phyloP scores from a whole-genome alignment of 2,329 filamentous ascomycete species.

The Thielaviopsis euricoi region DNA sequence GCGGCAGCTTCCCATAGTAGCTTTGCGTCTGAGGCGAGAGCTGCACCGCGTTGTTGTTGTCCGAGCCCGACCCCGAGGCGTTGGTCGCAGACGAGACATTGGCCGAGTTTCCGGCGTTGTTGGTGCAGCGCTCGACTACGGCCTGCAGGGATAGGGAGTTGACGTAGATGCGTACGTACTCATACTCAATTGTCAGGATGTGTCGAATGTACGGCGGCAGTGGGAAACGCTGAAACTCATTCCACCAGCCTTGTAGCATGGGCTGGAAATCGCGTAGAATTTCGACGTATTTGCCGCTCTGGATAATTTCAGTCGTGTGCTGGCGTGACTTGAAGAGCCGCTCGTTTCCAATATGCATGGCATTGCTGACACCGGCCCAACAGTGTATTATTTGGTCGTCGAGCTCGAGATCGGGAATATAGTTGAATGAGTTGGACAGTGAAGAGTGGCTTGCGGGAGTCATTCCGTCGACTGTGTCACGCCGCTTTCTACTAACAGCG shows the following conservation, averaged over 20 bases:
- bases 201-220: constrained; percentile 50
- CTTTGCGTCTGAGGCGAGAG: constrained; percentile 49
- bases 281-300: constrained; percentile 67
- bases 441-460: constrained; percentile 46
- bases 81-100: constrained; percentile 18
- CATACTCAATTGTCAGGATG: constrained; percentile 85
- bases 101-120: constrained; percentile 37
- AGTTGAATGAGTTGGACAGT: constrained; percentile 42
- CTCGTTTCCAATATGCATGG: constrained; percentile 84
- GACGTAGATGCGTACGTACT: constrained; percentile 87
- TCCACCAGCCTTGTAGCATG: constrained; percentile 61
- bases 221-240: constrained; percentile 63
- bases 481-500: constrained; percentile 33
- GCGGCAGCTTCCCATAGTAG: constrained; percentile 46
- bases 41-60: constrained; percentile 23
- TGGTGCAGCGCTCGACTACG: constrained; percentile 82
- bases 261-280: constrained; percentile 69
- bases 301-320: constrained; percentile 77
- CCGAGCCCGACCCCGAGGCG: constrained; percentile 19
- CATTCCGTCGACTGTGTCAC: constrained; percentile 33
- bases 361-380: constrained; percentile 84
- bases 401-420: constrained; percentile 48
- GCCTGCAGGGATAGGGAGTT: constrained; percentile 90
- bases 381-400: constrained; percentile 64
- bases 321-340: constrained; percentile 75